These are phyloP conservation scores for Ilyonectria sp. DNA, from an alignment of 2,329 filamentous ascomycete genomes.

Conservation along the genomic window DNA sequence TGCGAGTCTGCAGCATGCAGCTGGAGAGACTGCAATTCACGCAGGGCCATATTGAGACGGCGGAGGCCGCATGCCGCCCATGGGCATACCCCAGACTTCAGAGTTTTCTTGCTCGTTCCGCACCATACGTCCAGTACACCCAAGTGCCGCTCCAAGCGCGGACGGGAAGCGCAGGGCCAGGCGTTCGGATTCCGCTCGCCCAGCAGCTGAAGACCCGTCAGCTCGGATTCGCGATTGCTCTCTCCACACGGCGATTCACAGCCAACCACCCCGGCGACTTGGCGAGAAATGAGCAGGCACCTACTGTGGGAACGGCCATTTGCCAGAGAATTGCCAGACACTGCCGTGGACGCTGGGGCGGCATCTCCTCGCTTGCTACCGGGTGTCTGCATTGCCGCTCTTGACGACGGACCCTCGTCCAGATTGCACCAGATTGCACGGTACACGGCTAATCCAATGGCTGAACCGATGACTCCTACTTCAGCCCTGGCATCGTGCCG, in stretches of 20 bases:
- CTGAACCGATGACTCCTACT: constrained; percentile 8
- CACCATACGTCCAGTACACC: neutral
- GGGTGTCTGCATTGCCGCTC: constrained; percentile 4
- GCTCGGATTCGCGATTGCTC: constrained; percentile 14
- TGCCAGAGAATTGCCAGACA: neutral
- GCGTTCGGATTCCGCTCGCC: constrained; percentile 22
- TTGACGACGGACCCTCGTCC: neutral
- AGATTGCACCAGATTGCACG: neutral
- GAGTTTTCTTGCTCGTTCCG: constrained; percentile 17
- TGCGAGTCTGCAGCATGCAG: constrained; percentile 41
- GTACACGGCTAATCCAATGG: constrained; percentile 7
- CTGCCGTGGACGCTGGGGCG: neutral
- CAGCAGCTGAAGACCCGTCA: constrained; percentile 6
- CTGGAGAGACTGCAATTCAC: constrained; percentile 25
- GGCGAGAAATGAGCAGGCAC: constrained; percentile 24
- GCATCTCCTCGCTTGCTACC: neutral
- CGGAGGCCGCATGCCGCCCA: constrained; percentile 31
- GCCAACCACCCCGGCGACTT: constrained; percentile 26
- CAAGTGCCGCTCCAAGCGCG: constrained; percentile 40
- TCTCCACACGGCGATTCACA: constrained; percentile 29
- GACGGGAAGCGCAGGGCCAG: constrained; percentile 28
- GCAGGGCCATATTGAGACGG: constrained; percentile 30
- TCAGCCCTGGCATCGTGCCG: constrained; percentile 16
- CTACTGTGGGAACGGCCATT: constrained; percentile 6
- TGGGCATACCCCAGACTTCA: constrained; percentile 29